A percentile compares a stretch with the other conserved stretches of the same genome.
Conservation (phyloP, 83 land plant species). For the Picea engelmannii region DNA sequence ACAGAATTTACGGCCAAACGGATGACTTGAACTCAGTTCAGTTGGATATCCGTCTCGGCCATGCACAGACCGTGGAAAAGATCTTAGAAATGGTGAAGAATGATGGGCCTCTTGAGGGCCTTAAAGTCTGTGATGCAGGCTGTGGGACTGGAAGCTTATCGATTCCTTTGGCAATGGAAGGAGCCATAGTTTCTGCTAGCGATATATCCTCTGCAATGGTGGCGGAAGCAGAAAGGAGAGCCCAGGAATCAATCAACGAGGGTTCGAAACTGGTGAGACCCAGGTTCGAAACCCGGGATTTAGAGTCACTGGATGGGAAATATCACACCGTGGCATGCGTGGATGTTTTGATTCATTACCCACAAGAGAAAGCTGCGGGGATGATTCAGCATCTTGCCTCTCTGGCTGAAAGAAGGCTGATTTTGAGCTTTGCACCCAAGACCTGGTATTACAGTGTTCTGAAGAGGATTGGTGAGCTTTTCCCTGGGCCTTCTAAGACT, state of each 20-base stretch:
- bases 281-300: conserved; percentile 78
- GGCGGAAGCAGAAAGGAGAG: conserved; percentile 74
- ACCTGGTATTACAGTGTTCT: conserved; percentile 74
- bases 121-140: conserved; percentile 93
- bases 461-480: conserved; percentile 95
- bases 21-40: conserved; percentile 93
- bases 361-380: conserved; percentile 83
- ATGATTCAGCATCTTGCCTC: conserved; percentile 95
- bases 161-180: conserved; percentile 79
- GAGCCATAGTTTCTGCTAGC: conserved; percentile 85
- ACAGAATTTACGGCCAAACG: conserved; percentile 83
- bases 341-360: conserved; percentile 97
- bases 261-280: conserved; percentile 47
- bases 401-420: conserved; percentile 74
- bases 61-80: conserved; percentile 93
- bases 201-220: conserved; percentile 99
- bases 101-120: conserved; percentile 55
- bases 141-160: conserved; percentile 94
- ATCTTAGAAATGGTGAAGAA: conserved; percentile 60
- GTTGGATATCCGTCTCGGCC: conserved; percentile 89
- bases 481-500: conserved; percentile 98
- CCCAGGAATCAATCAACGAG: conserved; percentile 22
- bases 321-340: conserved; percentile 90
- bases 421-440: conserved; percentile 94
- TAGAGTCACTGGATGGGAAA: conserved; percentile 85